Conservation (phyloP, 768 basidiomycete species). For the Steccherinum ochraceum region DNA sequence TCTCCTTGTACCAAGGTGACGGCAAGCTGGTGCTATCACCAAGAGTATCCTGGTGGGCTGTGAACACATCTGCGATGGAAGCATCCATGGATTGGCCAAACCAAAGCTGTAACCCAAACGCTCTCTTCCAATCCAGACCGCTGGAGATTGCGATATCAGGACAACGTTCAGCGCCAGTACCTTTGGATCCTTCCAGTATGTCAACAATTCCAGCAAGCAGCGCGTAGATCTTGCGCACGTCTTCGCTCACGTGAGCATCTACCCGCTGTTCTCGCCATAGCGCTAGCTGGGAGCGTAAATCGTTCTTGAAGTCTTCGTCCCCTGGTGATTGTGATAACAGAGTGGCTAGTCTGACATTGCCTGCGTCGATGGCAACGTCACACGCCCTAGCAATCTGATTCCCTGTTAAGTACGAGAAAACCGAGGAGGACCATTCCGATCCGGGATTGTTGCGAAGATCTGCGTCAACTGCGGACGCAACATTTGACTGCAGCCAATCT, state of each 20-base stretch:
- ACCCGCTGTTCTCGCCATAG: conserved; percentile 79
- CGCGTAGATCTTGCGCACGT: conserved; percentile 75
- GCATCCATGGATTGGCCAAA: conserved; percentile 69
- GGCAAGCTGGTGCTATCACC: conserved; percentile 45
- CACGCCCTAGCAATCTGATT: conserved; percentile 85
- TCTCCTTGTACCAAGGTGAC: conserved; percentile 51
- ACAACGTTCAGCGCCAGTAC: conserved; percentile 45
- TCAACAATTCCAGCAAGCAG: conserved; percentile 74
- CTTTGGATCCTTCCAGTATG: conserved; percentile 47
- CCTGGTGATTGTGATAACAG: conserved; percentile 84
- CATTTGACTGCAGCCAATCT: conserved; percentile 75
- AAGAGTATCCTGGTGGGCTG: conserved; percentile 45
- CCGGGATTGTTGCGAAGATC: conserved; percentile 52
- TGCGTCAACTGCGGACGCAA: conserved; percentile 63
- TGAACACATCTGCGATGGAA: conserved; percentile 63
- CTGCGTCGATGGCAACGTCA: conserved; percentile 62
- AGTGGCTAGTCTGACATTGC: conserved; percentile 81
- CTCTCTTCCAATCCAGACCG: conserved; percentile 90
- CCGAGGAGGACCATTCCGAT: conserved; percentile 38
- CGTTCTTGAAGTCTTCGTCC: conserved; percentile 64
- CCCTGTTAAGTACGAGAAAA: conserved; percentile 80
- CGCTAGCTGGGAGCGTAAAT: conserved; percentile 67
- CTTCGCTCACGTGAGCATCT: conserved; percentile 59
- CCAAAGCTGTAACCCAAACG: conserved; percentile 89
- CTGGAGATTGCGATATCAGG: conserved; percentile 56